A percentile compares a stretch with the other conserved stretches of the same genome.
Conservation (phyloP, 2,329 filamentous ascomycete genomes). For the Trichoderma asperellum region DNA sequence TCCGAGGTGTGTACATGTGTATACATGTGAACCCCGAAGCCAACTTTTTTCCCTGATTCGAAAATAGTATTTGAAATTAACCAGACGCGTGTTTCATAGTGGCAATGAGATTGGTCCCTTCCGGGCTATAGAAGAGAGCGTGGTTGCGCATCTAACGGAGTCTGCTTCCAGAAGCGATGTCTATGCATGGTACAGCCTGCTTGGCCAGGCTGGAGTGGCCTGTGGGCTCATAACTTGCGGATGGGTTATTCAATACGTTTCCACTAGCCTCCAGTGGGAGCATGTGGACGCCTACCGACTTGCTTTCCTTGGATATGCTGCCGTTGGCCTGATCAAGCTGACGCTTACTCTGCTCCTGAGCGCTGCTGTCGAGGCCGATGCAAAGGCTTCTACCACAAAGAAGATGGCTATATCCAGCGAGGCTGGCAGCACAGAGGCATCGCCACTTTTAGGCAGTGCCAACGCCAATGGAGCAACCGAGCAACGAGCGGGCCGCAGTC, state of each 20-base stretch:
- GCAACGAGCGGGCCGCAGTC: not conserved
- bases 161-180: conserved; percentile 55
- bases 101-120: conserved; percentile 69
- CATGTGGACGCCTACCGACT: conserved; percentile 54
- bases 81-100: conserved; percentile 38
- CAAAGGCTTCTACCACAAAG: not conserved
- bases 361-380: conserved; percentile 48
- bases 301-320: conserved; percentile 62
- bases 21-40: not conserved
- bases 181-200: conserved; percentile 65
- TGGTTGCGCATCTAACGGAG: conserved; percentile 59
- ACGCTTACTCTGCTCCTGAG: conserved; percentile 55
- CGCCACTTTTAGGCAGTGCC: conserved; percentile 36
- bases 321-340: conserved; percentile 61
- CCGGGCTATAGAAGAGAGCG: conserved; percentile 64
- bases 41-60: no score
- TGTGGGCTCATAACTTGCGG: conserved; percentile 63
- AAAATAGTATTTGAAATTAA: not conserved
- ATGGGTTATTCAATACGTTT: conserved; percentile 59
- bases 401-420: no score
- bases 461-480: not conserved
- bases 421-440: conserved; percentile 30
- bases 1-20: conserved; percentile 39
- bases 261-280: conserved; percentile 47
- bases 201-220: conserved; percentile 63